phyloP scores from a whole-genome alignment of 2,329 filamentous ascomycete genomes.

The Fusarium pseudograminearum region DNA sequence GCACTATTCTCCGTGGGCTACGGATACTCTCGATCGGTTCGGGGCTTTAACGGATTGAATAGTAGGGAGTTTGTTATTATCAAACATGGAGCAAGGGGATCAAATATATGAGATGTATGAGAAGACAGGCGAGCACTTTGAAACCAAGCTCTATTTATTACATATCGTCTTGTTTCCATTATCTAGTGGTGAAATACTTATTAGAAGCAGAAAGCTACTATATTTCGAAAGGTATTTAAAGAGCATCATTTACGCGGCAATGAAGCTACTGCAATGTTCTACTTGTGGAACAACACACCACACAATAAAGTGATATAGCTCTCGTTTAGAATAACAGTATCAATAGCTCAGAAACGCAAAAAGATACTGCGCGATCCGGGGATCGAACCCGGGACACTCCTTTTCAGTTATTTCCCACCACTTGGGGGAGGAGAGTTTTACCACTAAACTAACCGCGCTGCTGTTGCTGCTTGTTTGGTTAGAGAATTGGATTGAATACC shows the following conservation, averaged over 20 bases:
- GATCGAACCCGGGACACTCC: conserved; percentile 55
- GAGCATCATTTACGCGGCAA: neutral
- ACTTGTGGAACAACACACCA: neutral
- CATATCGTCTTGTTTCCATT: neutral
- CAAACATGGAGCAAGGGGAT: no score
- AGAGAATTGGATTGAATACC: neutral
- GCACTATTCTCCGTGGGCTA: neutral
- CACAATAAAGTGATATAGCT: neutral
- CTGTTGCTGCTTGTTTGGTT: conserved; percentile 38
- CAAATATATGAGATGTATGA: neutral
- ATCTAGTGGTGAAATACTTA: neutral
- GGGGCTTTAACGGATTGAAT: neutral
- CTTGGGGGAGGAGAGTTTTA: conserved; percentile 56
- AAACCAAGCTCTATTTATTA: neutral
- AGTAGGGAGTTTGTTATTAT: neutral
- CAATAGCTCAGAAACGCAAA: neutral
- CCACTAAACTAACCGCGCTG: conserved; percentile 54
- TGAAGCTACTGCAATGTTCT: neutral
- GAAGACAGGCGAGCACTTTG: neutral
- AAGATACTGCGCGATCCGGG: conserved; percentile 50
- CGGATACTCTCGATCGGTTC: conserved; percentile 18
- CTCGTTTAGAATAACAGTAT: no score
- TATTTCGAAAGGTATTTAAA: neutral
- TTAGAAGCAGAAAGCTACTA: no score
- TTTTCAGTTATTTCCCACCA: conserved; percentile 27